Evolutionary conservation across 1,284 basidiomycete species (phyloP), one percentile per base, ranked within the genome.

Genomic region (Porodaedalea pini): DNA sequence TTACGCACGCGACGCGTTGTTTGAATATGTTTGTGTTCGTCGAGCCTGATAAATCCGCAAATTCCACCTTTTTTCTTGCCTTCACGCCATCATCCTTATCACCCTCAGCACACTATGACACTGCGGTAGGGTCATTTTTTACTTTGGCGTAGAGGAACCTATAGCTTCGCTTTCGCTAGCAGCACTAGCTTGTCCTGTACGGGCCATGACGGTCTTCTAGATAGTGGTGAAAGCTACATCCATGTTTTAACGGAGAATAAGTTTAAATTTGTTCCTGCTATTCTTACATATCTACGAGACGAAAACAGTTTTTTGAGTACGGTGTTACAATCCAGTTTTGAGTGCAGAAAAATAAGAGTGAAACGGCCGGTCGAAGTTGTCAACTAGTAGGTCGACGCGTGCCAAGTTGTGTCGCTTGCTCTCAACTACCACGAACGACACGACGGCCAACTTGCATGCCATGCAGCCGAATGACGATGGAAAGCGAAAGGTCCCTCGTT

Each of bases 81-180:
- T 54, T 27, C 39, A 29, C 23, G 40, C 57, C 53, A 51, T 43
- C 29, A 49, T 67, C 65, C 68, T 73, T 71, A 70, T 71, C 71
- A n/a, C 21, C 68, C 68, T 67, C 65, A 65, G 56, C 43, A 58
- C 7, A 37, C 15, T 25, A 47, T 21, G n/a, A 25, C 41, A 27
- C 54, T 60, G 27, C 52, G 58, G 61, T 67, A 64, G 69, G 55
- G 71, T 57, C 67, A 69, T 71, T 65, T 29, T 60, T 57, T 61
- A 59, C n/a, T n/a, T n/a, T 54, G 68, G 72, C 70, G 54, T 31
- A 72, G 63, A 72, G 36, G 31, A 55, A 70, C 44, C 3, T 21
- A 27, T 27, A 36, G 72, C 70, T 72, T 73, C 72, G 60, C 72
- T 71, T 72, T 72, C 70, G 70, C 70, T 72, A 72, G 72, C 70